Evolutionary conservation across 345 rosid genomes (phyloP), one percentile per base, ranked within the genome.

Genomic region (Eucalyptus cloeziana): DNA sequence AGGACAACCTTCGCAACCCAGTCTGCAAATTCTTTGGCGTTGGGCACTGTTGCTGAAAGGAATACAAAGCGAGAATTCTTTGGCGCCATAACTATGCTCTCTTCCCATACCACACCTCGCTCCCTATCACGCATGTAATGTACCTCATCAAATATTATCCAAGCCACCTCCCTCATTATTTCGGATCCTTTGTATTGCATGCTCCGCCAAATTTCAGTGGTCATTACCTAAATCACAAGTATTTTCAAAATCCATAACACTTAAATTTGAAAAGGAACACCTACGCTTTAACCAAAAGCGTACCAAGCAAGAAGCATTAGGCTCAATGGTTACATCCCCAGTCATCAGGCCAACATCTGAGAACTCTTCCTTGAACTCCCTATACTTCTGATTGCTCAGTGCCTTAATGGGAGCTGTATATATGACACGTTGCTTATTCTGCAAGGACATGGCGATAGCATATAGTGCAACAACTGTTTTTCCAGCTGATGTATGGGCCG

Each of bases 21-120:
- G 91, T 97, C 99, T 87, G 99, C 98, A 95, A 98, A 98, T 88
- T 98, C 99, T 92, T 96, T 98, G 30, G 99, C 99, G 93, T 98
- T 98, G 86, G 99, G 99, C 64, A 98, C 99, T 71, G 99, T 98
- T 31, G 99, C 99, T 45, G 99, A 98, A 13, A 98, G 96, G 93
- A 98, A 98, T 51, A 98, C 99, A 89, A 98, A 97, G 44, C 97
- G 94, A 56, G 99, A 94, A 90, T 95, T 97, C 92, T 95, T 97
- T 1, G 99, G 99, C 87, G 99, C 99, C 99, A 98, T 98, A 49
- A 98, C 99, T 91, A 98, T 98, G 93, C 99, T 98, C 92, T 98
- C 99, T 89, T 98, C 99, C 99, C 99, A 98, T 8, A 98, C 99
- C 85, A 98, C 99, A 92, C 99, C 99, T 93, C 99, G 95, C 90